These are phyloP conservation scores for Astrothelium macrocarpum DNA, from an alignment of 495 filamentous ascomycete genomes.

Conservation along the genomic window DNA sequence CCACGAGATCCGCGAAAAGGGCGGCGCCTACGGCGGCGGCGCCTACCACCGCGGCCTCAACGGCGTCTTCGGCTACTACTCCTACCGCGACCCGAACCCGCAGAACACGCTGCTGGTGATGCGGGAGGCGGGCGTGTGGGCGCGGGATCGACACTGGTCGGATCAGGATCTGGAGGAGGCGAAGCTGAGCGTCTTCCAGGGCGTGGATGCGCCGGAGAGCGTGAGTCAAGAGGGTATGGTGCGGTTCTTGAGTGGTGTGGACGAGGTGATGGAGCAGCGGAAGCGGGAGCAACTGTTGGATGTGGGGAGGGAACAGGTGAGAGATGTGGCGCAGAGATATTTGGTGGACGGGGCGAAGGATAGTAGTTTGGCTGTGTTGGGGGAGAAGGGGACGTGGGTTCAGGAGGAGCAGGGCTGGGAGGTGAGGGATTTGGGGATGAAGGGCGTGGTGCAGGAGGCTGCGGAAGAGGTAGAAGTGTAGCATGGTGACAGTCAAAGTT, in stretches of 20 bases:
- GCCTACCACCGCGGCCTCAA: slow-evolving; percentile 70
- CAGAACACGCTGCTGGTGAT: slow-evolving; percentile 80
- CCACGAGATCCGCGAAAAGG: slow-evolving; percentile 96
- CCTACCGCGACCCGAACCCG: slow-evolving; percentile 95
- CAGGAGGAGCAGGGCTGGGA: slow-evolving; percentile 39
- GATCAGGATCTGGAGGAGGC: slow-evolving; percentile 87
- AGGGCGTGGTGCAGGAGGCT: not conserved
- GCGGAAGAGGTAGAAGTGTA: not conserved
- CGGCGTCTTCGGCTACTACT: slow-evolving; percentile 88
- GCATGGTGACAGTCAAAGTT: not conserved
- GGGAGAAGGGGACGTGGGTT: slow-evolving; percentile 75
- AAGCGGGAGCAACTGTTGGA: slow-evolving; percentile 81
- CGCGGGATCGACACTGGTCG: slow-evolving; percentile 73
- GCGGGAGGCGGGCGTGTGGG: slow-evolving; percentile 71
- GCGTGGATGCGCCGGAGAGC: slow-evolving; percentile 82
- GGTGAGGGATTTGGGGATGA: slow-evolving; percentile 37
- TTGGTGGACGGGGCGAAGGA: slow-evolving; percentile 58
- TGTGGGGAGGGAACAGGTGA: slow-evolving; percentile 72
- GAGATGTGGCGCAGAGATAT: slow-evolving; percentile 69
- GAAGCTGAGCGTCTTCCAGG: slow-evolving; percentile 88
- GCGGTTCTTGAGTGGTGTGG: slow-evolving; percentile 74
- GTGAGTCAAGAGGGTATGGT: slow-evolving; percentile 83
- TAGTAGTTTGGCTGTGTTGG: slow-evolving; percentile 60
- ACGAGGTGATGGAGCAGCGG: slow-evolving; percentile 79
- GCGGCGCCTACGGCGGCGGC: slow-evolving; percentile 89